These are phyloP conservation scores for Thuidium tamariscinum DNA, from an alignment of 225 moss, liverwort and hornwort species.

Conservation along the genomic window DNA sequence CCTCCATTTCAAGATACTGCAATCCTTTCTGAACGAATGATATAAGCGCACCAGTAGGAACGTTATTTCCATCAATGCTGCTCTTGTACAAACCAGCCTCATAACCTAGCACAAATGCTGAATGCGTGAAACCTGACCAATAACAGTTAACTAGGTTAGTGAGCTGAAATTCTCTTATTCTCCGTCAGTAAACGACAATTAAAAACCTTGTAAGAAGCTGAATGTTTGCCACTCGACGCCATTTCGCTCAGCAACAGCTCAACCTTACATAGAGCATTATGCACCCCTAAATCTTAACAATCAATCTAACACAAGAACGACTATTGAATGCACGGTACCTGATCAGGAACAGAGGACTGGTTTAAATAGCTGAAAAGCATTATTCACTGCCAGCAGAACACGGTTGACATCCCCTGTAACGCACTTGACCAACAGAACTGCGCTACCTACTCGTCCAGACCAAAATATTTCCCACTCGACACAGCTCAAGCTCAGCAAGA, in stretches of 20 bases:
- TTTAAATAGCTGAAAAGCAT: background rate
- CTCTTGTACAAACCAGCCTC: constrained; percentile 85
- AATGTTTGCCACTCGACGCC: background rate
- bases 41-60: constrained; percentile 90
- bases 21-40: constrained; percentile 98
- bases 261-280: background rate
- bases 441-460: background rate
- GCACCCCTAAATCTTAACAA: background rate
- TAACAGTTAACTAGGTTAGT: background rate
- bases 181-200: background rate
- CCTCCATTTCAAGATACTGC: constrained; percentile 94
- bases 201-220: background rate
- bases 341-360: background rate
- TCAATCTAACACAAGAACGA: background rate
- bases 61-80: constrained; percentile 75
- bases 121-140: constrained; percentile 75
- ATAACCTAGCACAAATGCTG: constrained; percentile 87
- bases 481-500: background rate
- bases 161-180: background rate
- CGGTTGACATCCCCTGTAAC: background rate
- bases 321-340: constrained; percentile 13
- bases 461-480: background rate
- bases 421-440: background rate
- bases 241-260: background rate
- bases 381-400: background rate